Evolutionary conservation across 2,329 filamentous ascomycete genomes (phyloP).

Genomic region (Fusarium anguioides): DNA sequence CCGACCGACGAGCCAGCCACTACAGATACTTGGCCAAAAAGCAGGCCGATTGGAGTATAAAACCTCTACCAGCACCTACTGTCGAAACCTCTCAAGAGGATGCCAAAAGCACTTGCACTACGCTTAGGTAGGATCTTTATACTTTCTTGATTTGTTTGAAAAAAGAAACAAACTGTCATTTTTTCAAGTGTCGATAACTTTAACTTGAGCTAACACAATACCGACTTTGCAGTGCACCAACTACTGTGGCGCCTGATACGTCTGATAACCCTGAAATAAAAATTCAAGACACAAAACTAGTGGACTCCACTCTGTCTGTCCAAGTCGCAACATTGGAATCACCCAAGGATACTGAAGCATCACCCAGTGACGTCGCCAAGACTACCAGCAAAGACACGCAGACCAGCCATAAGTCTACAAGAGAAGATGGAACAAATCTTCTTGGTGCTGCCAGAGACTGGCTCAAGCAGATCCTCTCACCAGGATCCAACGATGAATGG

Average conservation of each 20-base stretch:
- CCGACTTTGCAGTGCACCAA: no score
- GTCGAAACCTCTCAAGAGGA: background rate
- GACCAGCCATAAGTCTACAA: rapidly evolving
- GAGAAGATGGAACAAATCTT: background rate
- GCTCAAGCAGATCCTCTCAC: background rate
- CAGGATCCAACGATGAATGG: background rate
- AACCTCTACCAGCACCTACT: rapidly evolving
- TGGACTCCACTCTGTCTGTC: background rate
- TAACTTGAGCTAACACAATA: no score
- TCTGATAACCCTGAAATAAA: background rate
- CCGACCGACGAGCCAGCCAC: background rate
- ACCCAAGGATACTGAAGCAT: background rate
- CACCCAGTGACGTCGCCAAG: no score
- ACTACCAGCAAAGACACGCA: background rate
- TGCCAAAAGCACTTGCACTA: background rate
- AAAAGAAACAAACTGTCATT: no score
- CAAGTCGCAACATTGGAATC: background rate
- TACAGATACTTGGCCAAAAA: background rate
- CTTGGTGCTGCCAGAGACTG: background rate
- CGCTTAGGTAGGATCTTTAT: background rate
- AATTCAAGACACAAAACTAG: background rate
- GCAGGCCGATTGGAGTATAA: background rate
- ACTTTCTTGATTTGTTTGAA: no score
- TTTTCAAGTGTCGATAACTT: no score
- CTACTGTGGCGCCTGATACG: background rate